These are phyloP conservation scores for Arthrobotrys sinensis DNA, from an alignment of 2,329 filamentous ascomycete species.

Conservation along the genomic window DNA sequence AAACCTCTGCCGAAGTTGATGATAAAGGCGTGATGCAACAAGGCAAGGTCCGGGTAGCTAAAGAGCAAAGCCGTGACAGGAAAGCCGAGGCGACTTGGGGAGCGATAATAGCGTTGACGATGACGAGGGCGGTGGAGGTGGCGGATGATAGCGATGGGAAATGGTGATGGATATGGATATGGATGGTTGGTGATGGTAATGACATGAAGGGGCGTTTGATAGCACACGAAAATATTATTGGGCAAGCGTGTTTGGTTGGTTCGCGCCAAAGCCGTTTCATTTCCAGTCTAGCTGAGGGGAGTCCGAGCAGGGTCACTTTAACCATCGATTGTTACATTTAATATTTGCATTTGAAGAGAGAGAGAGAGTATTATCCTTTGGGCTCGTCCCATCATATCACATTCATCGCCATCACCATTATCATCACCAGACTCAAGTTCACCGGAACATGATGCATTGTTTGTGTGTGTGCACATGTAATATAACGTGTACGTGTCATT, in stretches of 20 bases:
- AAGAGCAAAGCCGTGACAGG: slow-evolving; percentile 27
- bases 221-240: slow-evolving; percentile 31
- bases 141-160: too few species aligned
- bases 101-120: slow-evolving; percentile 1
- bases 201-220: slow-evolving; percentile 46
- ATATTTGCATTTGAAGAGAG: too few species aligned
- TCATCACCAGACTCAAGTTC: background rate
- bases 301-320: slow-evolving; percentile 37
- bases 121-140: background rate
- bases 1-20: slow-evolving; percentile 25
- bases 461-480: too few species aligned
- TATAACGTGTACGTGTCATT: too few species aligned
- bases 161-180: background rate
- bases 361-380: too few species aligned
- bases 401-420: background rate
- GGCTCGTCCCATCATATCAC: background rate
- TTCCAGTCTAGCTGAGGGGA: slow-evolving; percentile 13
- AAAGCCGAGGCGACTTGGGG: slow-evolving; percentile 22
- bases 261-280: slow-evolving; percentile 56
- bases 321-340: slow-evolving; percentile 4
- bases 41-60: slow-evolving; percentile 29
- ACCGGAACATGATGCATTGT: too few species aligned
- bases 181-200: slow-evolving; percentile 18
- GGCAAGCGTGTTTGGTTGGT: slow-evolving; percentile 44
- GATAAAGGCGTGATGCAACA: slow-evolving; percentile 38